Base-by-base conservation (phyloP, 805 yeast species). In the Ogataea polymorpha region DNA sequence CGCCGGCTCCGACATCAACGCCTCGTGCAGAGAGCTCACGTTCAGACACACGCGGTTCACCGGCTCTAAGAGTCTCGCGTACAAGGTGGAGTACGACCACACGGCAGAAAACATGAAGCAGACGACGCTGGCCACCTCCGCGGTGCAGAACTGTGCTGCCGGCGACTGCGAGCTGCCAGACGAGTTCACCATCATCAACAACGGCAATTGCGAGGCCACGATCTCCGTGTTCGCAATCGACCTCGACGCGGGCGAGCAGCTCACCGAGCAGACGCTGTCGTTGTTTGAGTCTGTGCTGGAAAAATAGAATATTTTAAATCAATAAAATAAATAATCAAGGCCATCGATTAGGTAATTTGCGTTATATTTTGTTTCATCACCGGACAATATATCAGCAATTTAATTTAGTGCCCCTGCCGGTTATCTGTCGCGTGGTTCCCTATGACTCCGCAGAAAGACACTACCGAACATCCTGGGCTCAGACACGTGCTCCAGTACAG, bases 181-280 rank as follows among this genome's bases (percentile, higher is more conserved):
- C 42, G 79, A 73, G 55, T 54, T 55, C 41, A 63, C 65, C 29
- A 39, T 67, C 18, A 50, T 63, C 26, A 37, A 26, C 29, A 37
- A 53, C 26, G 53, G 49, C 27, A 39, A 45, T 12, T 77, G 82
- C 62, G 56, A 63, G 45, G 45, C 73, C 16, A 53, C 79, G 4
- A 63, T 75, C 44, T 61, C 75, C 33, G 64, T 67, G n/a, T 75
- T 74, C 61, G 62, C 72, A 23, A 59, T 73, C 49, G 82, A 75
- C 54, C 59, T 64, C 46, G 75, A 70, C 51, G 72, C 74, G 23
- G 35, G 39, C 16, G 21, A 31, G 12, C 30, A 3, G n/a, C 20
- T 46, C 25, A 32, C 20, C 27, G 37, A 31, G 13, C 46, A 51
- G 25, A 29, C 51, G 5, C 7, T 18, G 2, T 18, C 39, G 12